These are phyloP conservation scores for Oryza meyeriana DNA, from an alignment of 176 grass and related monocot species.

Conservation along the genomic window DNA sequence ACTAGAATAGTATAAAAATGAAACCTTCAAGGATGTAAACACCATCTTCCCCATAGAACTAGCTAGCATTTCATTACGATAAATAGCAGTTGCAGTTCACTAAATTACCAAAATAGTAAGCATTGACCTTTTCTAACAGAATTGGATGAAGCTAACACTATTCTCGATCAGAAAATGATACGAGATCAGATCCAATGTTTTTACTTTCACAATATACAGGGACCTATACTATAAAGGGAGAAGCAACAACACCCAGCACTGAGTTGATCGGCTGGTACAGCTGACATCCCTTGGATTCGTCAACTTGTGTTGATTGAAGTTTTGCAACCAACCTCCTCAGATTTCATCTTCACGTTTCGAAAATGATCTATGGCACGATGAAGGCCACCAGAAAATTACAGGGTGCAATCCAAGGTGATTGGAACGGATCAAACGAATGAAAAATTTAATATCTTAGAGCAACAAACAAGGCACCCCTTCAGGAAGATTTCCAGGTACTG, in stretches of 20 bases:
- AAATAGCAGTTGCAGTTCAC: slow-evolving; percentile 25
- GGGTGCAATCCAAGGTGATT: not conserved
- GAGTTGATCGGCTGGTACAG: slow-evolving; percentile 50
- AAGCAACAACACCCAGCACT: slow-evolving; percentile 36
- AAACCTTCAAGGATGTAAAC: no score
- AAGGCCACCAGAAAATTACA: slow-evolving; percentile 31
- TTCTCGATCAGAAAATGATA: slow-evolving; percentile 57
- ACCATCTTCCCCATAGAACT: slow-evolving; percentile 15
- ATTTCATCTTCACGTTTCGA: slow-evolving; percentile 23
- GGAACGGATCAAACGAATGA: not conserved
- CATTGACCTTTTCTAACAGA: slow-evolving; percentile 44
- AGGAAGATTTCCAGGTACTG: slow-evolving; percentile 71
- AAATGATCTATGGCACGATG: slow-evolving; percentile 48
- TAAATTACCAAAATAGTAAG: slow-evolving; percentile 49
- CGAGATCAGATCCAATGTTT: slow-evolving; percentile 26
- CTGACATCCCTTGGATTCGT: slow-evolving; percentile 36
- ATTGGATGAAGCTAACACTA: slow-evolving; percentile 31
- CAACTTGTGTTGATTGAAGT: slow-evolving; percentile 4
- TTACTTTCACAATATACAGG: slow-evolving; percentile 79
- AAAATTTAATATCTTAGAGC: slow-evolving; percentile 46
- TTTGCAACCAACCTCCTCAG: slow-evolving; percentile 19
- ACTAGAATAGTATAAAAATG: not conserved
- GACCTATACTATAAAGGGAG: slow-evolving; percentile 58
- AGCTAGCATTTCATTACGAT: slow-evolving; percentile 39
- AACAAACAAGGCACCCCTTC: slow-evolving; percentile 59